These are phyloP conservation scores for Pyronema domesticum DNA, from an alignment of 495 filamentous ascomycete species.

Conservation along the genomic window DNA sequence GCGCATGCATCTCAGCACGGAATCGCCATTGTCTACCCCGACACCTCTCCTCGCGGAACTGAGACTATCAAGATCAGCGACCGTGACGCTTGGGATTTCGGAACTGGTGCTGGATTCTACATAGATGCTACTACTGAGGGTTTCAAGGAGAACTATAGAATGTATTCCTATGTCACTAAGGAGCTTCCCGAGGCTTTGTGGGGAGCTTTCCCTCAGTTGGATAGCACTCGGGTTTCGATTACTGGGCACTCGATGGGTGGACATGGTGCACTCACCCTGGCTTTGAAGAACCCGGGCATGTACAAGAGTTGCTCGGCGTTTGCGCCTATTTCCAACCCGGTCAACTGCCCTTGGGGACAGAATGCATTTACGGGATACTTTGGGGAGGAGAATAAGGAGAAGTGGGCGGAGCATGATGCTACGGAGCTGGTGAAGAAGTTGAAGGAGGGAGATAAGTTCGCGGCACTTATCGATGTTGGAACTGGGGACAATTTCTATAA, in stretches of 20 bases:
- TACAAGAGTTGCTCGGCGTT: conserved; percentile 80
- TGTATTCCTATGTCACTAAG: conserved; percentile 75
- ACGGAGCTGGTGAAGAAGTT: conserved; percentile 68
- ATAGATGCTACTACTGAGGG: conserved; percentile 66
- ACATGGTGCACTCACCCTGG: conserved; percentile 82
- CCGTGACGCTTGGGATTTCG: conserved; percentile 67
- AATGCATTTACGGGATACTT: conserved; percentile 91
- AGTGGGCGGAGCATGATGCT: conserved; percentile 82
- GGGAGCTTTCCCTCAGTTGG: conserved; percentile 39
- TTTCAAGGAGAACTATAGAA: conserved; percentile 60
- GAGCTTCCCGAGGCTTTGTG: conserved; percentile 71
- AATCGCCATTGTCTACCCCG: conserved; percentile 80
- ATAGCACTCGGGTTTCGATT: conserved; percentile 51
- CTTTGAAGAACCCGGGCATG: conserved; percentile 71
- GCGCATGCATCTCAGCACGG: conserved; percentile 53
- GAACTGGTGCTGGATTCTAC: conserved; percentile 83
- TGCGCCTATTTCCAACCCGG: conserved; percentile 81
- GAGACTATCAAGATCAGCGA: conserved; percentile 55
- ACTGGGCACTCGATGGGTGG: conserved; percentile 94
- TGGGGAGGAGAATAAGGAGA: conserved; percentile 47
- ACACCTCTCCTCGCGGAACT: conserved; percentile 74
- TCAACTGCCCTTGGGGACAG: conserved; percentile 75
- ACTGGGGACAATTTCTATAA: conserved; percentile 93
- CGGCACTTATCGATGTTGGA: conserved; percentile 36
- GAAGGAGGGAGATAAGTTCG: conserved; percentile 41